Evolutionary conservation across 495 filamentous ascomycete species (phyloP), one percentile per base, ranked within the genome.

Genomic region (Talaromyces thailandensis): DNA sequence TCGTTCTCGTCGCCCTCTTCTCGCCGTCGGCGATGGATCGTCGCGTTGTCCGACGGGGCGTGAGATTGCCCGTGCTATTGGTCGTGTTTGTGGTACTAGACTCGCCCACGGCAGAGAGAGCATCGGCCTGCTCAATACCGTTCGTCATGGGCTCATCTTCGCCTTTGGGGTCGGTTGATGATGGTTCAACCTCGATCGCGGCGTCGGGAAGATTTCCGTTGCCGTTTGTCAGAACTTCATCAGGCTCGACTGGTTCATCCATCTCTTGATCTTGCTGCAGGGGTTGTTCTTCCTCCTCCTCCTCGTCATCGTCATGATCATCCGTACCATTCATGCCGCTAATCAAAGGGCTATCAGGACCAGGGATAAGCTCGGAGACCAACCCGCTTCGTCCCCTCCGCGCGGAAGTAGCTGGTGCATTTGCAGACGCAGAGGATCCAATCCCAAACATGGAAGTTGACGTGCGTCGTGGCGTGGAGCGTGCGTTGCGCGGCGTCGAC

Each of bases 361-460:
- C 67, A 25, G 75, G 73, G 0, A 70, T 12, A 23, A 51, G 74
- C 4, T 72, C 76, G 12, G 66, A 61, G 6, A 70, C 58, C 26
- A 68, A 69, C 25, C 74, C 71, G 60, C 77, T 79, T 6, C 77
- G 73, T 8, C 75, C 76, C 16, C 77, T 74, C 31, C 77, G 69
- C 16, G 73, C 67, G 0, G 55, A 57, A 61, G 68, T 68, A 0
- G 68, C 62, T 2, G 65, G 64, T 35, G 64, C 68, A 4, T 62
- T 65, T 0, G 67, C 55, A 5, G 63, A 58, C 40, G 72, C 64
- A 2, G 78, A 60, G 18, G 64, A 58, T 4, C 62, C 62, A 35
- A 35, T 50, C 29, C 40, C 40, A 45, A 58, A 63, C 59, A 61
- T 21, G 1, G 59, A 52, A 14, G 56, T 66, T 2, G 75, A 73